Evolutionary conservation across 306 rosid genomes (phyloP).

Genomic region (Lathyrus tuberosus): DNA sequence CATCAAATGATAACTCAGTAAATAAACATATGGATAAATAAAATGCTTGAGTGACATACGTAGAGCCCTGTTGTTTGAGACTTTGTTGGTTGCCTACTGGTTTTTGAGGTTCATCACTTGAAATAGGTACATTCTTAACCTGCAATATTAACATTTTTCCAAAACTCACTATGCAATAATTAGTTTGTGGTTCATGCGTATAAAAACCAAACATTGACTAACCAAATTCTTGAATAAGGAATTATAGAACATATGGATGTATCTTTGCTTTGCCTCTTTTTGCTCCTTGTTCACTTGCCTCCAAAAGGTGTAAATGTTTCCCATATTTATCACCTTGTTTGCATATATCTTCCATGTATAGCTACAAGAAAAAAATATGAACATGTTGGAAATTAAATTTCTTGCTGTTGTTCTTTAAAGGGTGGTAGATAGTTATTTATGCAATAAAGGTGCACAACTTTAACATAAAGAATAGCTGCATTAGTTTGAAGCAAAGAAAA

Average conservation of each 20-base stretch:
- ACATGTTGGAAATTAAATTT: constrained; percentile 3
- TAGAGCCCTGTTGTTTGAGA: constrained; percentile 46
- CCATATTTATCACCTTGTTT: constrained; percentile 79
- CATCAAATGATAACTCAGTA: constrained; percentile 12
- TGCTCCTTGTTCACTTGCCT: constrained; percentile 69
- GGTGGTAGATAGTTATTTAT: not conserved
- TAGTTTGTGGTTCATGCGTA: too few species aligned
- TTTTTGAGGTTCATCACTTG: constrained; percentile 54
- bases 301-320: constrained; percentile 76
- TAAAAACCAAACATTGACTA: constrained; percentile 9
- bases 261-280: constrained; percentile 84
- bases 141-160: constrained; percentile 50
- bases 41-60: constrained; percentile 46
- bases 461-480: not conserved
- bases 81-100: constrained; percentile 43
- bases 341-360: constrained; percentile 97
- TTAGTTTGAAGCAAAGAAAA: constrained; percentile 15
- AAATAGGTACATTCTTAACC: constrained; percentile 68
- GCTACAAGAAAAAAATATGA: constrained; percentile 50
- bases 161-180: too few species aligned
- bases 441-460: not conserved
- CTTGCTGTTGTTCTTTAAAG: not conserved
- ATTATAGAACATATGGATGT: constrained; percentile 81
- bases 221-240: constrained; percentile 77
- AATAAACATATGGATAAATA: too few species aligned